Base-by-base conservation (phyloP, 139 green algal genomes). In the Tetraselmis striata region DNA sequence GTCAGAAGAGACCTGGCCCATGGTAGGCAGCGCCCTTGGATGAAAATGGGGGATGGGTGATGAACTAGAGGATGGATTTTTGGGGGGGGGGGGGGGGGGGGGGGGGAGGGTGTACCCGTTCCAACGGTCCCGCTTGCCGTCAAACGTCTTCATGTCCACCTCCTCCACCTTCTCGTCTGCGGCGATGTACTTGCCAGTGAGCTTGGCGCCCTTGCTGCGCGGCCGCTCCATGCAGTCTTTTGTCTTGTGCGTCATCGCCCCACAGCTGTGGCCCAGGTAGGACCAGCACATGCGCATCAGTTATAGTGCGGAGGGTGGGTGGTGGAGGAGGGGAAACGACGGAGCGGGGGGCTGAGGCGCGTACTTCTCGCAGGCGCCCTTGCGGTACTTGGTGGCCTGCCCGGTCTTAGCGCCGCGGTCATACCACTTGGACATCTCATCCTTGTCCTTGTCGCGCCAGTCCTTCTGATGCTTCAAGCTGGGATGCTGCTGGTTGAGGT, bases 401-500 rank as follows among this genome's bases (percentile, higher is more conserved):
- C 96, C 97, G 0, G 93, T 91, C 82, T 98, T 98, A 32, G 86
- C 92, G 27, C 95, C 97, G 28, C 96, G 88, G 83, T 98, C 94
- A 82, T 99, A 98, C 94, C 94, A 98, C 78, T 92, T 82, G 30
- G 87, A 85, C 29, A 77, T 83, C 27, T 82, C 87, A 28, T 94
- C 90, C 32, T 89, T 79, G 22, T 87, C 83, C 78, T 92, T 88
- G 27, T 90, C 80, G 76, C 95, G 95, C 96, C 96, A 99, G 85
- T 99, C 95, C 32, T 93, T 91, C 85, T 99, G 97, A 95, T 99
- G 97, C 93, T 98, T 98, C 83, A 99, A 87, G 1, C 89, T 94
- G 28, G 97, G 95, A 59, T 93, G 80, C 77, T 90, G 87, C 77
- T 93, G 87, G 84, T 95, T 97, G 29, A 99, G 86, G 90, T 99